Evolutionary conservation across 805 yeast genomes (phyloP), one percentile per base, ranked within the genome.

Genomic region (Metschnikowia lunata): DNA sequence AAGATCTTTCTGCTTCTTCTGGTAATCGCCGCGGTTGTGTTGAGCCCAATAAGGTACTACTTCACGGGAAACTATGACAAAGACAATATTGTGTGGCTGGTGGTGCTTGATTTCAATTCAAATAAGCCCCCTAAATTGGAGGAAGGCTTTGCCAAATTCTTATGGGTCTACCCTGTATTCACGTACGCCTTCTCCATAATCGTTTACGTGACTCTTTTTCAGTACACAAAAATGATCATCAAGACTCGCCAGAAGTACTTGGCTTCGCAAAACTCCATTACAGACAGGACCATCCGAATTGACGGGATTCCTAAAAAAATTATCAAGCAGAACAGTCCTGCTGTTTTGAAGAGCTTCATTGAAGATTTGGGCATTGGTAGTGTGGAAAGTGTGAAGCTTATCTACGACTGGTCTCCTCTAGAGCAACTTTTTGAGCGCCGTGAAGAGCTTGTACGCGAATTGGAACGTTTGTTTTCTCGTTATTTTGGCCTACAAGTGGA

Each of bases 221-320:
- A 64, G 38, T 76, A 67, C 55, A 79, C 84, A 15, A 63, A 67
- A 12, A 64, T 62, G 42, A 75, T 80, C 30, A 69, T 80, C 38
- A 69, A 69, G 48, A 73, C 78, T 1, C 61, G 85, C 34, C 85
- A 80, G 53, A 69, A 73, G 50, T 79, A 77, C 56, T 61, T 80
- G 45, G 85, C 84, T 0, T 69, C 79, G 6, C 84, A 80, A 54
- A 70, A 77, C 59, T 75, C 83, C 13, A 64, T 80, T 39, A 78
- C 83, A 2, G 85, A 80, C 58, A 61, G 83, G 47, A 80, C 85
- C 6, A 77, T 80, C 36, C 61, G 72, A 39, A 61, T 80, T 13
- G 76, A 77, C 37, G 79, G 80, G 32, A 78, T 80, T 14, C 85
- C 85, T 0, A 61, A 59, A 34, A 58, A 64, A 32, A 60, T 80